Evolutionary conservation across 2,329 filamentous ascomycete species (phyloP).

Genomic region (Harringtonia lauricola): DNA sequence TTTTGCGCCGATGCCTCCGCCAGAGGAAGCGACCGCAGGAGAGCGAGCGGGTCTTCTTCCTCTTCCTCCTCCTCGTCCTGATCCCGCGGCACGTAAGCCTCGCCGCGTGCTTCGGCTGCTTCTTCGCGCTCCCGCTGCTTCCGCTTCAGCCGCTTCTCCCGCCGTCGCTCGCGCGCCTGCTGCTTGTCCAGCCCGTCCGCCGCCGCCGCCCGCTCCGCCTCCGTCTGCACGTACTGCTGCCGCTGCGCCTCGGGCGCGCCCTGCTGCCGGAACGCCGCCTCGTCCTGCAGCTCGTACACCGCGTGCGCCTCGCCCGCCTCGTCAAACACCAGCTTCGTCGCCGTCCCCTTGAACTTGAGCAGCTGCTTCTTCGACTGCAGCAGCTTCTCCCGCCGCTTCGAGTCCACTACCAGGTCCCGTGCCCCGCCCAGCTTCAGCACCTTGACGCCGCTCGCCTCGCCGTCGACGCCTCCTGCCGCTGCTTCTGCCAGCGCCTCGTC

Average conservation of each 20-base stretch:
- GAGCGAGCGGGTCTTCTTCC: conserved; percentile 43
- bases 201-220: conserved; percentile 57
- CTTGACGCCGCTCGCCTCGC: conserved; percentile 26
- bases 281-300: conserved; percentile 79
- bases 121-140: conserved; percentile 26
- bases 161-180: conserved; percentile 64
- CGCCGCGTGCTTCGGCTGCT: conserved; percentile 26
- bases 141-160: conserved; percentile 56
- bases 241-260: conserved; percentile 70
- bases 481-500: conserved; percentile 52
- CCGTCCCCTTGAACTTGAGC: conserved; percentile 78
- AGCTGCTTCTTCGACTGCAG: conserved; percentile 91
- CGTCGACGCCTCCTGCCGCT: conserved; percentile 32
- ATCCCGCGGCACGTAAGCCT: no score
- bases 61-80: conserved; percentile 17
- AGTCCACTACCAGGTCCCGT: conserved; percentile 72
- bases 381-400: conserved; percentile 91
- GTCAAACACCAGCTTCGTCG: conserved; percentile 80
- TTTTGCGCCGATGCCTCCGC: conserved; percentile 33
- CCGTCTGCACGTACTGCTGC: conserved; percentile 64
- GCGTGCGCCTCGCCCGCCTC: conserved; percentile 80
- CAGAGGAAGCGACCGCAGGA: conserved; percentile 45
- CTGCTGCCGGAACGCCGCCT: conserved; percentile 65
- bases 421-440: conserved; percentile 54
- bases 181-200: conserved; percentile 79